Evolutionary conservation across 129 eudicot genomes (phyloP), one percentile per base, ranked within the genome.

Genomic region (Scalesia atractyloides): DNA sequence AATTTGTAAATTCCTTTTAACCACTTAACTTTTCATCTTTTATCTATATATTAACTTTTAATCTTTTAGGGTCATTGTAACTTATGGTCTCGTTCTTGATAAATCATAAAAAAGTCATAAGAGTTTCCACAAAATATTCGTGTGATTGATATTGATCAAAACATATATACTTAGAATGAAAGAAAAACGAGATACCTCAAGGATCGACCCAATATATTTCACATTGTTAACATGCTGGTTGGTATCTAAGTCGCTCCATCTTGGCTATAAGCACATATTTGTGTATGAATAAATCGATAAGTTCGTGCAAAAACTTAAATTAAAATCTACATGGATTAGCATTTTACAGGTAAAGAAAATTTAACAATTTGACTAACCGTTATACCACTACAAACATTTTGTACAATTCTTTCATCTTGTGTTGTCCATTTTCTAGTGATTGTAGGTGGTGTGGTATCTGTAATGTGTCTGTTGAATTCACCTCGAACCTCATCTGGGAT

Each of bases 151-250:
- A 36, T 36, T 4, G 41, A 4, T 3, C 7, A 5, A 36, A 36
- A 36, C 41, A 3, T 14, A 30, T 0, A 0, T 5, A 14, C 36
- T 49, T 26, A 24, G 53, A 22, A 18, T 1, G 62, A 54, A 6
- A 53, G 17, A 43, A 22, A 66, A n/a, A 7, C 5, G 13, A 43
- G 13, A 65, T 78, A 91, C 97, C 96, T 91, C 92, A 36, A 91
- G 87, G 68, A 88, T 79, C 97, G 88, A 91, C 58, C 92, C 92
- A 73, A 88, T 72, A 66, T 91, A 91, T 67, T 91, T 91, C 53
- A 78, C 95, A 70, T 91, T 88, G 80, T 91, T 91, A 66, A 91
- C 97, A 70, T 91, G 95, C 74, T 80, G 86, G 57, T 91, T 88
- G 14, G 84, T 78, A 80, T 91, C 95, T 44, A 91, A 63, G 59